phyloP scores from a whole-genome alignment of 345 rosid genomes.

The Psidium guajava region DNA sequence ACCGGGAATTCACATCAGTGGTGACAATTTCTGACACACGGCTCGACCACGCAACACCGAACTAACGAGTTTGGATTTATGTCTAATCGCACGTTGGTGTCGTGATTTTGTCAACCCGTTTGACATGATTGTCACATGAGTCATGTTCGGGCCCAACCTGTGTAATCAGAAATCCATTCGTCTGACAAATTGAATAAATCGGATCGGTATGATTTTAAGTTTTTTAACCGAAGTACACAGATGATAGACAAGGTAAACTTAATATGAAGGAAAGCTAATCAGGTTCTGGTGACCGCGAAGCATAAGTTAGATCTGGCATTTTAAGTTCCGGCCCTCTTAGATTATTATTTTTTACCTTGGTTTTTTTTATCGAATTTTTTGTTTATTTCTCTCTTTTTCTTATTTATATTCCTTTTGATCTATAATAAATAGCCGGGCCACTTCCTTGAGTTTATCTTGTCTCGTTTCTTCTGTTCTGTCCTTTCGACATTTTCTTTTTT shows the following conservation, averaged over 20 bases:
- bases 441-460: background rate
- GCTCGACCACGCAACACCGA: background rate
- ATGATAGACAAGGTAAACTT: background rate
- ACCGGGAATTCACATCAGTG: background rate
- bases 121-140: background rate
- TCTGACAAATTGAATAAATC: background rate
- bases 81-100: background rate
- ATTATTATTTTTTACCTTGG: background rate
- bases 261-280: background rate
- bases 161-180: background rate
- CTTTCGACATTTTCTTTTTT: background rate
- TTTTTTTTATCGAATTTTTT: background rate
- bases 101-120: background rate
- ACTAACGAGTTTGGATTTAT: background rate
- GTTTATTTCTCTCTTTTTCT: background rate
- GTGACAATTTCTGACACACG: background rate
- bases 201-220: background rate
- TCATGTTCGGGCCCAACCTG: background rate
- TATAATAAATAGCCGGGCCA: background rate
- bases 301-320: background rate
- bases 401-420: background rate
- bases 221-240: background rate
- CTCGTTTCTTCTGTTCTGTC: background rate
- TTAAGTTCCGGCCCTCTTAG: background rate
- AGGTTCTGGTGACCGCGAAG: background rate